These are phyloP conservation scores for Trametes versicolor DNA, from an alignment of 1,284 basidiomycete species.

Conservation along the genomic window DNA sequence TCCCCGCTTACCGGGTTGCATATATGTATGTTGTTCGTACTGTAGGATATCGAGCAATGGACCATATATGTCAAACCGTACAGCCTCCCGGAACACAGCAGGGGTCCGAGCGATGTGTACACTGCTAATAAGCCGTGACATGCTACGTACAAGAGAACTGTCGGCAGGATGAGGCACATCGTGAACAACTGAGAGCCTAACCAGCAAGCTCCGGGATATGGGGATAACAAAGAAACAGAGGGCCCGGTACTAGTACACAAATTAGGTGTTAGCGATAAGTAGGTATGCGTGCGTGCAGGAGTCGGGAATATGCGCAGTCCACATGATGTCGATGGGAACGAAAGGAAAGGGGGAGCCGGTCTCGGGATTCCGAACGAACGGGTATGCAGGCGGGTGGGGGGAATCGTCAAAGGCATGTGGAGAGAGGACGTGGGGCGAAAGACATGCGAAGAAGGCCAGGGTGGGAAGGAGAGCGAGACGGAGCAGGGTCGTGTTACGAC, in stretches of 20 bases:
- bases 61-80: too few relatives aligned
- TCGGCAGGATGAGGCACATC: too few relatives aligned
- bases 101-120: too few relatives aligned
- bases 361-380: slow-evolving; percentile 26
- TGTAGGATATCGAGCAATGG: too few relatives aligned
- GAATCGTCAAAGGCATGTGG: slow-evolving; percentile 2
- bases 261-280: slow-evolving; percentile 31
- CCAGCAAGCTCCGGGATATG: slow-evolving; percentile 24
- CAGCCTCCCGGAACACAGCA: too few relatives aligned
- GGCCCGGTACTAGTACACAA: slow-evolving; percentile 22
- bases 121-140: too few relatives aligned
- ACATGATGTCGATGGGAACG: slow-evolving; percentile 25
- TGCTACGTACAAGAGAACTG: too few relatives aligned
- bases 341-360: slow-evolving; percentile 4
- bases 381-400: slow-evolving; percentile 5
- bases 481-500: slow-evolving; percentile 7
- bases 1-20: too few relatives aligned
- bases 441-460: background rate
- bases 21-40: too few relatives aligned
- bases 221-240: background rate
- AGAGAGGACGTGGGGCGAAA: slow-evolving; percentile 1
- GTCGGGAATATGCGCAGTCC: slow-evolving; percentile 19
- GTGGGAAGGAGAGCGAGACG: background rate
- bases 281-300: slow-evolving; percentile 18
- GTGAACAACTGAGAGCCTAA: slow-evolving; percentile 14